Percentiles rank a stretch among this genome's conserved stretches.
Conservation (phyloP, 2,329 filamentous ascomycete genomes). For the Cytospora paraplurivora region DNA sequence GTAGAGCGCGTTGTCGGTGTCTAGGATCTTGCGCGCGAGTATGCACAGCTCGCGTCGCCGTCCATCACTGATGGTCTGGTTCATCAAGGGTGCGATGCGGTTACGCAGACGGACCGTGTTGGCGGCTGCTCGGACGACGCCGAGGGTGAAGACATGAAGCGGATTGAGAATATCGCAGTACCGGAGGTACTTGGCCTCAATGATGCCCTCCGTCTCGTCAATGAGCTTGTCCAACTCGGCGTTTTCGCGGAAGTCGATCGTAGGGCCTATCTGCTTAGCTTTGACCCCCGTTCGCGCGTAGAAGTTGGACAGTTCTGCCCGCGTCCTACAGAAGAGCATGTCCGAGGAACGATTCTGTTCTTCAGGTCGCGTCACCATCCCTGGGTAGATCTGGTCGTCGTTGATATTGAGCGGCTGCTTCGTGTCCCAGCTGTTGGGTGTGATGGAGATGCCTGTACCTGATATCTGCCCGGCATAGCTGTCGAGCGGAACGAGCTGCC, state of each 20-base stretch:
- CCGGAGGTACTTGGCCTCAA: conserved; percentile 46
- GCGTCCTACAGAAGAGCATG: conserved; percentile 41
- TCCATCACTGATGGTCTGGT: conserved; percentile 33
- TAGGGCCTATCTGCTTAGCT: conserved; percentile 22
- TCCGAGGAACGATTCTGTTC: conserved; percentile 38
- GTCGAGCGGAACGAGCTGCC: conserved; percentile 51
- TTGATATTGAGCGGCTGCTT: conserved; percentile 41
- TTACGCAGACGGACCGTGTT: conserved; percentile 34
- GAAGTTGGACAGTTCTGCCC: conserved; percentile 45
- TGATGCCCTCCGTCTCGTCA: conserved; percentile 43
- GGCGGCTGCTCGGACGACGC: conserved; percentile 35
- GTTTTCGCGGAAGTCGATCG: conserved; percentile 31
- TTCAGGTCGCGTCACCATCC: conserved; percentile 39
- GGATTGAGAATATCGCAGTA: conserved; percentile 48
- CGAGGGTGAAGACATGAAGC: conserved; percentile 39
- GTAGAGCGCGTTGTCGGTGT: conserved; percentile 39
- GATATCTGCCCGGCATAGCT: conserved; percentile 33
- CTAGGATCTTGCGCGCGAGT: conserved; percentile 42
- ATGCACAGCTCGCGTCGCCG: conserved; percentile 34
- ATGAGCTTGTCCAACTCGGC: conserved; percentile 39
- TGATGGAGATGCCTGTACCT: conserved; percentile 31
- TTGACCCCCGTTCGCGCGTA: conserved; percentile 31
- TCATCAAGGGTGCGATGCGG: conserved; percentile 31
- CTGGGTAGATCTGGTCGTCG: conserved; percentile 42
- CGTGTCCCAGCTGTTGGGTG: conserved; percentile 36